Evolutionary conservation across 1,139 yeast species (phyloP), one percentile per base, ranked within the genome.

Genomic region (Geotrichum restrictum): DNA sequence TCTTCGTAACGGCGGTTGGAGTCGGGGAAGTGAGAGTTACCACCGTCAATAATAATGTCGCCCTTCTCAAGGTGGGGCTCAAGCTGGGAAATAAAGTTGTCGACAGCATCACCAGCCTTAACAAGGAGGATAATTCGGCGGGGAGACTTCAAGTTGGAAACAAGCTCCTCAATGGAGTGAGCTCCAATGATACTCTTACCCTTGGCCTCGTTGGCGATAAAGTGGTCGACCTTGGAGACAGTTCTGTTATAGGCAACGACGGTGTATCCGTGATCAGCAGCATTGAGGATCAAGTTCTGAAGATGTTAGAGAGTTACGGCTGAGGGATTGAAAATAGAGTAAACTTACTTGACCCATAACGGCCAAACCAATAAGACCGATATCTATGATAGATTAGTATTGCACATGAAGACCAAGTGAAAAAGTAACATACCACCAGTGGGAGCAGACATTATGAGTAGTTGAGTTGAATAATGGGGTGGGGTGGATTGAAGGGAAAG

Each of bases 11-110:
- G 88, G 78, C 98, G 89, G 85, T 89, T 89, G 57, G 97, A 74
- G 77, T 93, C 98, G 73, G 97, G 96, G 94, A 85, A 93, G 76
- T 91, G 97, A 48, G 98, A 93, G 88, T 93, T 93, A 80, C 98
- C 98, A 77, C 98, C 98, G 69, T 93, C 98, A 68, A 93, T 93
- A 80, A 93, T 88, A 79, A 93, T 93, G 74, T 93, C 98, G 62
- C 96, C 98, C 75, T 88, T 79, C 73, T 93, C 98, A 74, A 93
- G 80, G 79, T 82, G 80, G 66, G 97, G 97, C 63, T 87, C 74
- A 70, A 93, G 79, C 76, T 87, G 93, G 61, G 81, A 80, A 71
- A 93, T 93, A 75, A 93, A 88, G 65, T 79, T 81, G 72, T 93
- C 98, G 64, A 93, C 98, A 58, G 98, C 95, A 56, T 75, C 72